A percentile compares a stretch with the other conserved stretches of the same genome.
Conservation (phyloP, 2,329 filamentous ascomycete genomes). For the Plectosphaerella plurivora region DNA sequence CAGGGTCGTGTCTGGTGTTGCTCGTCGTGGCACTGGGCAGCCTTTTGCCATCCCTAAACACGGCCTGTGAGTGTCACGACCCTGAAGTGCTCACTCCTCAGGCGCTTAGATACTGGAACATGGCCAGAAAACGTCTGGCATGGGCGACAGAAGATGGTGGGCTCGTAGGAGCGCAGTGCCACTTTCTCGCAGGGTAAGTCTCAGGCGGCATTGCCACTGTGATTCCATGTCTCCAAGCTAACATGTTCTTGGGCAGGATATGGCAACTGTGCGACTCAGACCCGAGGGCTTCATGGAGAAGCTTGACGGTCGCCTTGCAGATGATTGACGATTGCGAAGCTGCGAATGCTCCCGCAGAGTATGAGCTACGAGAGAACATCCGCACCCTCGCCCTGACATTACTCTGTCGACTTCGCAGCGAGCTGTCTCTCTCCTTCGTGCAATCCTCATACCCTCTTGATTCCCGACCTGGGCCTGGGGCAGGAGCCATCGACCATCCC, state of each 20-base stretch:
- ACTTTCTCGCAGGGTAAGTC: constrained; percentile 5
- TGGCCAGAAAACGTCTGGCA: constrained; percentile 2
- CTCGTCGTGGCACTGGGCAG: constrained; percentile 1
- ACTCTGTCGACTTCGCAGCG: not conserved
- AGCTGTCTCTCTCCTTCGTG: not conserved
- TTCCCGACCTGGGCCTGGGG: not conserved
- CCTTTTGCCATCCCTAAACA: not conserved
- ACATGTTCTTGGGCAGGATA: not conserved
- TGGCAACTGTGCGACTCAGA: not conserved
- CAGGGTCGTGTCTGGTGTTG: constrained; percentile 2
- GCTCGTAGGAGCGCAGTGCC: not conserved
- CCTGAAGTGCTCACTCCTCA: not conserved
- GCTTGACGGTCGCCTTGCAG: not conserved
- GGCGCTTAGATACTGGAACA: constrained; percentile 4
- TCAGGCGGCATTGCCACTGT: not conserved
- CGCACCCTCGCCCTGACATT: not conserved
- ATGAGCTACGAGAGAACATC: not conserved
- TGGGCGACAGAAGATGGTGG: not conserved
- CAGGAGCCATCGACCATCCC: too few relatives aligned
- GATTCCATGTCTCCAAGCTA: not conserved
- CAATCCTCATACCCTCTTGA: not conserved
- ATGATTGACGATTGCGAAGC: not conserved
- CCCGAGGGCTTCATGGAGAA: not conserved
- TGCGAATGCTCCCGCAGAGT: not conserved
- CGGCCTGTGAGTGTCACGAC: too few relatives aligned